These are phyloP conservation scores for Fusarium praegraminearum DNA, from an alignment of 2,329 filamentous ascomycete species.

Conservation along the genomic window DNA sequence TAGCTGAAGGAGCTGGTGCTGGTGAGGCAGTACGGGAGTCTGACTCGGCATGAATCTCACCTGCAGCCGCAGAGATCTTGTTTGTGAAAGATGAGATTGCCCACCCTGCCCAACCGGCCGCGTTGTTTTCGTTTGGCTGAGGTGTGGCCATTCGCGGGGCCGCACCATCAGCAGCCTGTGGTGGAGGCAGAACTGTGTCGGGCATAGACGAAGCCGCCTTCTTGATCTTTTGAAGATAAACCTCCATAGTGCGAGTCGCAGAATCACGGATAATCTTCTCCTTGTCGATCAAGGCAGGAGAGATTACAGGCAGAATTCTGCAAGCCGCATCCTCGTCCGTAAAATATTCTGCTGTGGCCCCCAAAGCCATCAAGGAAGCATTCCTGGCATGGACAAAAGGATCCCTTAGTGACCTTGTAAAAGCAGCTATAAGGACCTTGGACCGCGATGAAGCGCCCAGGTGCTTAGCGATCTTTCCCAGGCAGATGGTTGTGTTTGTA, in stretches of 20 bases:
- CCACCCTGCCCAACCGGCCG: conserved; percentile 87
- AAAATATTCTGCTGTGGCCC: conserved; percentile 87
- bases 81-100: conserved; percentile 99
- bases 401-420: conserved; percentile 87
- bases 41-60: conserved; percentile 79
- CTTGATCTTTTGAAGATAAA: conserved; percentile 84
- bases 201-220: conserved; percentile 84
- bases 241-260: conserved; percentile 87
- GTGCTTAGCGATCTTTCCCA: conserved; percentile 95
- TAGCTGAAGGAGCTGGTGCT: conserved; percentile 57
- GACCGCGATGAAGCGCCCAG: conserved; percentile 81
- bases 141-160: conserved; percentile 84
- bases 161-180: conserved; percentile 63
- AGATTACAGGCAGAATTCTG: conserved; percentile 85
- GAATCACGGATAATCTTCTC: conserved; percentile 95
- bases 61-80: conserved; percentile 84
- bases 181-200: conserved; percentile 80
- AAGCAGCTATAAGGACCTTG: conserved; percentile 94
- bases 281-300: conserved; percentile 89
- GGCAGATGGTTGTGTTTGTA: conserved; percentile 97
- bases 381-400: conserved; percentile 96
- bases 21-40: conserved; percentile 58
- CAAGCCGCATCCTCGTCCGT: conserved; percentile 88
- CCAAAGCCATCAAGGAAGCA: conserved; percentile 86
- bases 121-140: conserved; percentile 67